Base-by-base conservation (phyloP, 306 rosid genomes). In the Gastrolobium villosum region DNA sequence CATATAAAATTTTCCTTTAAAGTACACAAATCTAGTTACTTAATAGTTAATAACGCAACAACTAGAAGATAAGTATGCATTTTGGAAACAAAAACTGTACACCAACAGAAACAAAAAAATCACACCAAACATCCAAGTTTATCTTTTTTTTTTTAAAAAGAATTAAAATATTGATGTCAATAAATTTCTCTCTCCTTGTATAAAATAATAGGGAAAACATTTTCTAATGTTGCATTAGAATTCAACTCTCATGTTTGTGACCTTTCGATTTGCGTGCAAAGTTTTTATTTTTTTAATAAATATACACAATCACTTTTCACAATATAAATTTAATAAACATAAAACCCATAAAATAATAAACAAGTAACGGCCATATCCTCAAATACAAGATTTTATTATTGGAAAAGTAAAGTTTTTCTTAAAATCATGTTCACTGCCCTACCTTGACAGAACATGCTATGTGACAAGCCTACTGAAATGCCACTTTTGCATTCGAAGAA, bases 401-500 rank as follows among this genome's bases (percentile, higher is more conserved):
- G 6, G 28, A 84, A 63, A 41, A 39, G 13, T 11, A 43, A 48
- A 55, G 75, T 3, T 7, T 43, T 26, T 35, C n/a, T 4, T 48
- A 11, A 46, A 78, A 43, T 37, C 31, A 80, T 15, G 46, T 13
- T 62, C 54, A 44, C 14, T 36, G 3, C 44, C 15, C 55, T 41
- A 8, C n/a, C 10, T 20, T 28, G 10, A 15, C 8, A 35, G 49
- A 72, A 48, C 13, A 66, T 39, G 46, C 31, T n/a, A 4, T 32
- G 37, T 40, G 61, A 37, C 36, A 8, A 62, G 56, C 10, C 82
- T 77, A 88, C 40, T 26, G 87, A 84, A 89, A 89, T n/a, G 75
- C 44, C 49, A 94, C 79, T 86, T 85, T 92, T 45, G 96, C 96
- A 84, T 85, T 88, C 37, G 97, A 84, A 79, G 91, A 89, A 85